Percentiles rank a stretch among this genome's conserved stretches.
phyloP scores from a whole-genome alignment of 345 rosid species.

The Lumnitzera littorea region DNA sequence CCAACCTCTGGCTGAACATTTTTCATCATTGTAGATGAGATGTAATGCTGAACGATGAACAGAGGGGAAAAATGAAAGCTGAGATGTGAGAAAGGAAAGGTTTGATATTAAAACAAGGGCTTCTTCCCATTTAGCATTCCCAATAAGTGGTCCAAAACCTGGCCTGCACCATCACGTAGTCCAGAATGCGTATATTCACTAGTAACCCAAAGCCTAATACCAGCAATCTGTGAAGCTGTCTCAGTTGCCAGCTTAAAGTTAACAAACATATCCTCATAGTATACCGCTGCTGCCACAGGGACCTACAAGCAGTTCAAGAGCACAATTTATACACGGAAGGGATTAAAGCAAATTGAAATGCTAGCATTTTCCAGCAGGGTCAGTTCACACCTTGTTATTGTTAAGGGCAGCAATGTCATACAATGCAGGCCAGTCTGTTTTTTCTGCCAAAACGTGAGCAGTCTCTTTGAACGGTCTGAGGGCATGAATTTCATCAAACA shows the following conservation, averaged over 20 bases:
- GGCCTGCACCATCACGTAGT: conserved; percentile 66
- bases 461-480: conserved; percentile 65
- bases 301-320: conserved; percentile 25
- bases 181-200: conserved; percentile 95
- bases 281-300: conserved; percentile 85
- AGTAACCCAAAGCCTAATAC: conserved; percentile 74
- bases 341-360: not conserved
- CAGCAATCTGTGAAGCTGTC: conserved; percentile 64
- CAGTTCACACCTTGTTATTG: conserved; percentile 46
- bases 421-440: conserved; percentile 75
- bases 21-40: no score
- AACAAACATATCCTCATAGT: conserved; percentile 83
- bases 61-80: no score
- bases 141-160: conserved; percentile 68
- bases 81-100: no score
- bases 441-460: conserved; percentile 62
- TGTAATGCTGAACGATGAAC: no score
- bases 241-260: conserved; percentile 75
- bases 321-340: no score
- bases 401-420: conserved; percentile 41
- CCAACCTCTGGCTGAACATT: no score
- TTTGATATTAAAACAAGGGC: conserved; percentile 44
- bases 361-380: not conserved
- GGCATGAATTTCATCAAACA: conserved; percentile 81
- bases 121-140: conserved; percentile 80